These are phyloP conservation scores for Dunaliella primolecta DNA, from an alignment of 139 green algal species.

Conservation along the genomic window DNA sequence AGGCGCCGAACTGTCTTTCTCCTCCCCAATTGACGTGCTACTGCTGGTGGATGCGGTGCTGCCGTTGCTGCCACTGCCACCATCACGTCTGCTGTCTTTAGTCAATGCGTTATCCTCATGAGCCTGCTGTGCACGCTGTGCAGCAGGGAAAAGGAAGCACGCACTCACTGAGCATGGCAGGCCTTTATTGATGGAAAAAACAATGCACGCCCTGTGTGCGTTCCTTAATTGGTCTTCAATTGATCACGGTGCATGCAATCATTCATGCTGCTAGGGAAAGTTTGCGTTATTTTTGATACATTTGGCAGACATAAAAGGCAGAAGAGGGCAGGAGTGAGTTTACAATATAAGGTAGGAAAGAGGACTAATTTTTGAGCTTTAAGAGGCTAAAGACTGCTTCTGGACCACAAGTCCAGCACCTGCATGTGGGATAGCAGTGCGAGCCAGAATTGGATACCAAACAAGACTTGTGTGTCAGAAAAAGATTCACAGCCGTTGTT, in stretches of 20 bases:
- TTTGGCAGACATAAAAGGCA: too few species aligned
- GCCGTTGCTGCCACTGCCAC: neutral
- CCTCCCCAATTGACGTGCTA: neutral
- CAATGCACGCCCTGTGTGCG: neutral
- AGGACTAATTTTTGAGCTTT: too few species aligned
- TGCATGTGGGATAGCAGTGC: too few species aligned
- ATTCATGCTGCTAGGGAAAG: neutral
- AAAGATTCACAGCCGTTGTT: too few species aligned
- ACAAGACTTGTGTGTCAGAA: too few species aligned
- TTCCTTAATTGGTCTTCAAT: too few species aligned
- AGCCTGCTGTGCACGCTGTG: neutral
- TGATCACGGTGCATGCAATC: neutral
- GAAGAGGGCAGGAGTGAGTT: too few species aligned
- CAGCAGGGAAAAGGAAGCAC: neutral
- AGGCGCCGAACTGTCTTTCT: neutral
- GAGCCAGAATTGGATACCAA: too few species aligned
- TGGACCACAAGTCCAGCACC: too few species aligned
- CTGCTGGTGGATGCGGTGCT: neutral
- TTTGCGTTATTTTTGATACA: neutral
- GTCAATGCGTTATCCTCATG: neutral
- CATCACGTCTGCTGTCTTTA: neutral
- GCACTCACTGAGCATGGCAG: neutral
- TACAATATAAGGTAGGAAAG: too few species aligned
- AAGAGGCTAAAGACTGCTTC: too few species aligned
- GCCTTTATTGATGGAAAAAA: neutral